Conservation (phyloP, 1,284 basidiomycete genomes). For the Ustilago cynodontis region DNA sequence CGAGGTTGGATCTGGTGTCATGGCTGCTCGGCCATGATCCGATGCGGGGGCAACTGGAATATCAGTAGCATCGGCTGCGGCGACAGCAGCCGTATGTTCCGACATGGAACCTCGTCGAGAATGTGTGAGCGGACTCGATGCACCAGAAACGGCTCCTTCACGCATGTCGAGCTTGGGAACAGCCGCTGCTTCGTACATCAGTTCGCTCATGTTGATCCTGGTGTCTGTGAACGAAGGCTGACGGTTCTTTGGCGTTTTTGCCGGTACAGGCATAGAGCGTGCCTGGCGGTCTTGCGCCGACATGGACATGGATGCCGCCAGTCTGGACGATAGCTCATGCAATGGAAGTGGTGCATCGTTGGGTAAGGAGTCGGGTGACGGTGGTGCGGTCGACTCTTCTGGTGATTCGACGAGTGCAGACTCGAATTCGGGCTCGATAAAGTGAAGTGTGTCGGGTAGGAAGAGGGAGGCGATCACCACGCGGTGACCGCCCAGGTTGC, state of each 20-base stretch:
- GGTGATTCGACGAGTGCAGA: conserved; percentile 41
- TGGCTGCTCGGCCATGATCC: conserved; percentile 50
- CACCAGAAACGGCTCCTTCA: conserved; percentile 37
- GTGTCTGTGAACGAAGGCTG: conserved; percentile 47
- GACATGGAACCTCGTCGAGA: conserved; percentile 45
- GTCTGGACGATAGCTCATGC: conserved; percentile 52
- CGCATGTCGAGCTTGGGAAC: conserved; percentile 44
- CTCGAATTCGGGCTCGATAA: conserved; percentile 45
- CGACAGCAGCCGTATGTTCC: conserved; percentile 4
- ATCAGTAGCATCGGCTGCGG: conserved; percentile 20
- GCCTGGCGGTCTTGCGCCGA: conserved; percentile 21
- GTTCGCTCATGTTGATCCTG: conserved; percentile 62
- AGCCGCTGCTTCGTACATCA: conserved; percentile 61
- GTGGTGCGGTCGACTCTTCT: conserved; percentile 46
- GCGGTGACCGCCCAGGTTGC: conserved; percentile 57
- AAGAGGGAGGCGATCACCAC: conserved; percentile 67
- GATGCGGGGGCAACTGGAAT: conserved; percentile 57
- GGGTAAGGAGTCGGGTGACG: conserved; percentile 34
- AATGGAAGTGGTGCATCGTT: conserved; percentile 48
- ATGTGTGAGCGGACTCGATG: conserved; percentile 42
- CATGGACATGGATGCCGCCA: conserved; percentile 48
- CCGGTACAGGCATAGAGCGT: conserved; percentile 35
- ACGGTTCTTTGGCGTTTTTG: conserved; percentile 30
- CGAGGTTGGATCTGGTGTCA: conserved; percentile 16
- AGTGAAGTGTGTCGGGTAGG: conserved; percentile 62